These are phyloP conservation scores for Leccinum obscurum DNA, from an alignment of 768 basidiomycete species.

Conservation along the genomic window DNA sequence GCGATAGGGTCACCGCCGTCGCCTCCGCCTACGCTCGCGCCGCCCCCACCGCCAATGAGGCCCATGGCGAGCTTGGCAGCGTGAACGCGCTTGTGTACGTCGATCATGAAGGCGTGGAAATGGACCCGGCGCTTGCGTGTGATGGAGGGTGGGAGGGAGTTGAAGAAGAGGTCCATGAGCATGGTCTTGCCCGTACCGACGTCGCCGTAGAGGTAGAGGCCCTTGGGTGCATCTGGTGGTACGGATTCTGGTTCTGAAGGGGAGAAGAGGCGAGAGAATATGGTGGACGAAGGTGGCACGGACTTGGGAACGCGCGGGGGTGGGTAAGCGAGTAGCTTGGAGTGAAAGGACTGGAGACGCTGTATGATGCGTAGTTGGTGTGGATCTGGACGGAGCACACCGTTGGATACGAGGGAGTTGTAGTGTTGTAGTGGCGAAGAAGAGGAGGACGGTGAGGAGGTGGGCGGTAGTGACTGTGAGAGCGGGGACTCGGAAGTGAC, in stretches of 20 bases:
- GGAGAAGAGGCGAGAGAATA: slow-evolving; percentile 33
- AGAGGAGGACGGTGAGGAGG: not conserved
- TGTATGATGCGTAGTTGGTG: slow-evolving; percentile 85
- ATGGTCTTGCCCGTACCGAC: slow-evolving; percentile 98
- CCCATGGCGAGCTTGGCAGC: slow-evolving; percentile 75
- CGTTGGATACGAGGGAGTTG: slow-evolving; percentile 47
- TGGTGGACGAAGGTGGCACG: slow-evolving; percentile 33
- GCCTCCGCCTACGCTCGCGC: slow-evolving; percentile 27
- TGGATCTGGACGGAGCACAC: slow-evolving; percentile 68
- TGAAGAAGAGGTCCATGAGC: slow-evolving; percentile 98
- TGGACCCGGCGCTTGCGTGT: slow-evolving; percentile 86
- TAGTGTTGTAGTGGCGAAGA: slow-evolving; percentile 40
- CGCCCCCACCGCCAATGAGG: slow-evolving; percentile 41
- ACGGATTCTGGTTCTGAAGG: slow-evolving; percentile 30
- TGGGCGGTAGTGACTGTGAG: not conserved
- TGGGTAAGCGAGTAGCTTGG: slow-evolving; percentile 65
- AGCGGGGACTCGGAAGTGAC: not conserved
- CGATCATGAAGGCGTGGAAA: slow-evolving; percentile 99
- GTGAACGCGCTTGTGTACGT: slow-evolving; percentile 93
- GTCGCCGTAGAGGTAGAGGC: slow-evolving; percentile 93
- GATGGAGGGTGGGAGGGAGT: slow-evolving; percentile 67
- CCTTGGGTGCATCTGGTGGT: slow-evolving; percentile 66
- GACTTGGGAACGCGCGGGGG: slow-evolving; percentile 58
- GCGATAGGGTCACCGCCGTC: slow-evolving; percentile 73
- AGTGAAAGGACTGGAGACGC: slow-evolving; percentile 78